Evolutionary conservation across 2,329 filamentous ascomycete genomes (phyloP).

Genomic region (Phialophora chinensis): DNA sequence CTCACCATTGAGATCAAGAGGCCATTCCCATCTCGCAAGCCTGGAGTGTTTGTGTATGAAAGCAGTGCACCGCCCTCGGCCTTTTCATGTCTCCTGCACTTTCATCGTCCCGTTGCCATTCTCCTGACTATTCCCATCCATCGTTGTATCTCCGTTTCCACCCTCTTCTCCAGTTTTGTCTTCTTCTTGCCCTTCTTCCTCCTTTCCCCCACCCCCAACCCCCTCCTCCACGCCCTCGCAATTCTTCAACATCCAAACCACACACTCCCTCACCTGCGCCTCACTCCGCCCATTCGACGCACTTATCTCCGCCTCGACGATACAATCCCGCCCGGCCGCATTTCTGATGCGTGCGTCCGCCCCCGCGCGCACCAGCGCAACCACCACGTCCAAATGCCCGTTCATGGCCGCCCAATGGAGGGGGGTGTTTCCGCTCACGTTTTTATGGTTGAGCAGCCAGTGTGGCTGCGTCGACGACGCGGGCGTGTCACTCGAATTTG

Average conservation of each 20-base stretch:
- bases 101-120: background rate
- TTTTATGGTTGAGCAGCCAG: slow-evolving; percentile 59
- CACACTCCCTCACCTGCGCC: slow-evolving; percentile 35
- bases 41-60: background rate
- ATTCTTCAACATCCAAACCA: slow-evolving; percentile 40
- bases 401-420: slow-evolving; percentile 94
- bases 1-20: background rate
- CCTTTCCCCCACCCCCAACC: slow-evolving; percentile 5
- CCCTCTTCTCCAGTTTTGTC: slow-evolving; percentile 2
- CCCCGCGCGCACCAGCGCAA: slow-evolving; percentile 75
- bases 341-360: slow-evolving; percentile 81
- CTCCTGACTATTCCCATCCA: background rate
- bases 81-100: slow-evolving; percentile 14
- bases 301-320: slow-evolving; percentile 72
- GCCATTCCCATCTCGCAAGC: background rate
- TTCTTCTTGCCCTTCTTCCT: slow-evolving; percentile 9
- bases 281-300: slow-evolving; percentile 27
- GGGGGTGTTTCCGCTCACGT: slow-evolving; percentile 85
- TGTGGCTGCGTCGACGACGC: slow-evolving; percentile 11
- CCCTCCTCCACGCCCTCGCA: slow-evolving; percentile 36
- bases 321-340: slow-evolving; percentile 78
- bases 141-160: background rate
- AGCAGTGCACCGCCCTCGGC: background rate
- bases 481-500: slow-evolving; percentile 41
- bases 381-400: slow-evolving; percentile 80